Evolutionary conservation across 495 filamentous ascomycete species (phyloP).

Genomic region (Tuber indicum): DNA sequence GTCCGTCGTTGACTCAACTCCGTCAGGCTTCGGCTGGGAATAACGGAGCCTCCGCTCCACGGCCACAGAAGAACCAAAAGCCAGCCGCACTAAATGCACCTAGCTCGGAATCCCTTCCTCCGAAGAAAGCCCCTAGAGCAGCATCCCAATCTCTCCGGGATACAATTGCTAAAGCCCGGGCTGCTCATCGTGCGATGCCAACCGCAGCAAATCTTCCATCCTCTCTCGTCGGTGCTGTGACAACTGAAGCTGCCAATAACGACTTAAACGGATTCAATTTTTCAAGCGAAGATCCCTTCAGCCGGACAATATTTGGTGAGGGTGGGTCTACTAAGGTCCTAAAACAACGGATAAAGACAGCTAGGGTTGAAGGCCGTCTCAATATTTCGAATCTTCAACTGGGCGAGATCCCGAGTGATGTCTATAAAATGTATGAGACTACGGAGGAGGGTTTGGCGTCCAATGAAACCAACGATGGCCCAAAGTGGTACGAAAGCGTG

Average conservation of each 20-base stretch:
- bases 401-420: constrained; percentile 70
- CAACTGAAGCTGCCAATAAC: constrained; percentile 44
- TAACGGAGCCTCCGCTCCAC: constrained; percentile 10
- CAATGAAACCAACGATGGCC: constrained; percentile 48
- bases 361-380: constrained; percentile 71
- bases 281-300: constrained; percentile 59
- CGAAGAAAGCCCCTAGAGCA: constrained; percentile 49
- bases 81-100: neutral
- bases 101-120: constrained; percentile 35
- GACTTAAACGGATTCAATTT: constrained; percentile 53
- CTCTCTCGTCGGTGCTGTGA: constrained; percentile 34
- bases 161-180: constrained; percentile 89
- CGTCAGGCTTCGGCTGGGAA: constrained; percentile 21
- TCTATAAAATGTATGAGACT: constrained; percentile 74
- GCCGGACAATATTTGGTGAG: constrained; percentile 55
- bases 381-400: constrained; percentile 85
- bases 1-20: constrained; percentile 18
- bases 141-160: constrained; percentile 75
- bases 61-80: constrained; percentile 13
- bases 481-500: constrained; percentile 86
- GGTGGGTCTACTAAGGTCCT: constrained; percentile 56
- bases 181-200: constrained; percentile 57
- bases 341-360: constrained; percentile 65
- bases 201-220: constrained; percentile 47
- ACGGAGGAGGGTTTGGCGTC: constrained; percentile 56